Percentiles rank a stretch among this genome's conserved stretches.
These are phyloP conservation scores for Microcyclosporella mali DNA, from an alignment of 2,329 filamentous ascomycete genomes.

Conservation along the genomic window DNA sequence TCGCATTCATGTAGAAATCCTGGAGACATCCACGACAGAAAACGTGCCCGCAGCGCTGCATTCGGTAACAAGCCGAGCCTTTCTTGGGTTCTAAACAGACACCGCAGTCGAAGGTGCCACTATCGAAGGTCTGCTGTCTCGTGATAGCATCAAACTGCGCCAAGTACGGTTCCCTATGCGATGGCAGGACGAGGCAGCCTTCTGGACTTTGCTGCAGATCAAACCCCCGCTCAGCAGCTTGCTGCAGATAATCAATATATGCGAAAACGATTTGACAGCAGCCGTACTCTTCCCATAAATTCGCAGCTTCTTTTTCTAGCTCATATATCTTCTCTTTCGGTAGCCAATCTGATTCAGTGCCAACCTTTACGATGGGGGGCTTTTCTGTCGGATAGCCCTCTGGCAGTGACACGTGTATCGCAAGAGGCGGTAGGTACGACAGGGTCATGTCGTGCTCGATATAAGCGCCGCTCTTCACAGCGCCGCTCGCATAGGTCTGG, in stretches of 20 bases:
- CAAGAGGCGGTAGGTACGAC: constrained; percentile 52
- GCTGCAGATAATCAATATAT: constrained; percentile 56
- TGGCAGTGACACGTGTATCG: constrained; percentile 48
- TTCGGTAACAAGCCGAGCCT: constrained; percentile 65
- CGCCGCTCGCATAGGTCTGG: constrained; percentile 7
- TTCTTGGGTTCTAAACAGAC: constrained; percentile 92
- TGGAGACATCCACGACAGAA: constrained; percentile 85
- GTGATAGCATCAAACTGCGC: constrained; percentile 73
- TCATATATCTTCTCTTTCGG: constrained; percentile 38
- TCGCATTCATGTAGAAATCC: constrained; percentile 84
- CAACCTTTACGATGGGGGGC: constrained; percentile 47
- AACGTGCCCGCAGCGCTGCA: constrained; percentile 80
- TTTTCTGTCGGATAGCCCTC: constrained; percentile 49
- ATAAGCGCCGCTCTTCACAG: constrained; percentile 7
- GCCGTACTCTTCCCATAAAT: constrained; percentile 56
- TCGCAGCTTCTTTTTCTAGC: constrained; percentile 43
- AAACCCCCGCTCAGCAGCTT: constrained; percentile 52
- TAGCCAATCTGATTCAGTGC: constrained; percentile 49
- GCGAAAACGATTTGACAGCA: constrained; percentile 51
- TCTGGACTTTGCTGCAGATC: constrained; percentile 39
- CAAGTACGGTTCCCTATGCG: constrained; percentile 58
- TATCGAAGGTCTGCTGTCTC: constrained; percentile 69
- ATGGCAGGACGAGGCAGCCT: constrained; percentile 43
- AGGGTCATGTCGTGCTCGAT: constrained; percentile 41
- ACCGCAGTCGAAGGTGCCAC: constrained; percentile 79